Base-by-base conservation (phyloP, 2,329 filamentous ascomycete genomes). In the Colletotrichum tofieldiae region DNA sequence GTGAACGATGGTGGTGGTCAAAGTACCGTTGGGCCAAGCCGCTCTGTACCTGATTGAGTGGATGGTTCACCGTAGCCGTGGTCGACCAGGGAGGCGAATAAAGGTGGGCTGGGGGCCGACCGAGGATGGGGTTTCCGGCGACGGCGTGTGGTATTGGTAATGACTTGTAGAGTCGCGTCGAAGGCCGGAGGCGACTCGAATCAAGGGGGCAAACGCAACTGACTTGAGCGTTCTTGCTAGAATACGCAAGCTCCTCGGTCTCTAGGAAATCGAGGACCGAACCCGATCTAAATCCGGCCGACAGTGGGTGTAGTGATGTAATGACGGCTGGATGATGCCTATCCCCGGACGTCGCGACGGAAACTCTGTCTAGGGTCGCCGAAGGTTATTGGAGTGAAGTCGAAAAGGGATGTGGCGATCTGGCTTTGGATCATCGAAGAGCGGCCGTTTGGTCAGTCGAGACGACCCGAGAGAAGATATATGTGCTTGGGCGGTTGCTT, bases 41-140 rank as follows among this genome's bases (percentile, higher is more conserved):
- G 29, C 49, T 23, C 20, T 39, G 59, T 49, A 64, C 61, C 61
- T 64, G 32, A 41, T 29, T 37, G 62, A 64, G 39, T 59, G 23
- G 56, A 56, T 16, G 37, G 51, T 65, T 65, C 62, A 43, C 49
- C 23, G 49, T 26, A n/a, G 51, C 66, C n/a, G 67, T 67, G 47
- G 62, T 58, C 45, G 41, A 67, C 51, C 45, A 58, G 65, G 65
- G 69, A 58, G 69, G 69, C 69, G 41, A 72, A 72, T 69, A 69
- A 69, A 64, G 65, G 69, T 72, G 68, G 64, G 65, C 65, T 68
- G 68, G 68, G 63, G 64, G 51, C 56, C 68, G 49, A 58, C 63
- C 56, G 58, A 67, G 56, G 37, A 68, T 39, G 58, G 64, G 64
- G 23, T 20, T 47, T 66, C 41, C 58, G 65, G 52, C 37, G 60